Base-by-base conservation (phyloP, 768 basidiomycete genomes). In the Hypholoma fasciculare region DNA sequence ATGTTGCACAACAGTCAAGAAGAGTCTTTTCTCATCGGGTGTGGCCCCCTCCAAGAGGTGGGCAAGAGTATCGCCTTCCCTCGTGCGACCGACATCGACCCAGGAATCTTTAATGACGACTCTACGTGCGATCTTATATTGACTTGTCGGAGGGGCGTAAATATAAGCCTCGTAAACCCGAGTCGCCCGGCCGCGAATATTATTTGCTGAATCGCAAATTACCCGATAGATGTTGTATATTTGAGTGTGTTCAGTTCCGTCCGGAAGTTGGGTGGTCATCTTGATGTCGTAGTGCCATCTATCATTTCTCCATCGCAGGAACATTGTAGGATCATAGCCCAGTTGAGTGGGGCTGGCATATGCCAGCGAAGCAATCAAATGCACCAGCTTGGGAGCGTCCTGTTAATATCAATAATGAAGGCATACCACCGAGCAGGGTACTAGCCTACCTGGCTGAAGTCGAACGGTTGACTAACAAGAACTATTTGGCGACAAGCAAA, bases 251-350 rank as follows among this genome's bases (percentile, higher is more conserved):
- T 47, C 7, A 7, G 12, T 47, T 5, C 46, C 46, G 16, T 11
- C n/a, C 16, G 17, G 2, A 9, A 9, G 9, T 9, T 46, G 44
- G 2, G n/a, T 13, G 12, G 38, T 46, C 9, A 46, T 11, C 9
- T 17, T 13, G 46, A 47, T 47, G 19, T 47, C 19, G 46, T 47
- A 47, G 7, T 20, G 17, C 16, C 16, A 47, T 17, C 46, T 6
- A 13, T 6, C n/a, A 1, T 47, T 7, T 13, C 46, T 43, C 52
- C 52, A 54, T 23, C n/a, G 4, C 4, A 54, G 14, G 5, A 11
- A 13, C 39, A 54, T 42, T 23, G 52, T 54, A 9, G 52, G 52
- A 43, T 54, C 52, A 43, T 54, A 54, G 8, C 52, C 52, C 38
- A 54, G 40, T 19, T 54, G 52, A 11, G 52, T 54, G 4, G 39